A percentile compares a stretch with the other conserved stretches of the same genome.
Conservation (phyloP, 805 yeast species). For the Candida ortonii region DNA sequence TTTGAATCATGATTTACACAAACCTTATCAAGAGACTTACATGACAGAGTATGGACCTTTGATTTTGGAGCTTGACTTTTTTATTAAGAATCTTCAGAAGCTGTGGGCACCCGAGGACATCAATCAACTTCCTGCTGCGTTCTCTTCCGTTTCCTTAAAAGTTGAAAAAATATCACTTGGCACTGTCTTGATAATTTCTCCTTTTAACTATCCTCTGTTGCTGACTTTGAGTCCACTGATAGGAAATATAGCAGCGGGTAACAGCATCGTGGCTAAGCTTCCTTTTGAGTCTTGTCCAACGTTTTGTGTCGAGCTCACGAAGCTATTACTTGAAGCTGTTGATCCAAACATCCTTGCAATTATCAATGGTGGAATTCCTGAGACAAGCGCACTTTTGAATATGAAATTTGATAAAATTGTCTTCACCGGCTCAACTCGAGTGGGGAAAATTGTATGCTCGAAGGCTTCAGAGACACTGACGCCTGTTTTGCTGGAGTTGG, state of each 20-base stretch:
- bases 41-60: conserved; percentile 53
- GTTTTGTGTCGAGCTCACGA: conserved; percentile 54
- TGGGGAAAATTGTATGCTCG: conserved; percentile 72
- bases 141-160: conserved; percentile 20
- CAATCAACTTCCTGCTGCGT: conserved; percentile 35
- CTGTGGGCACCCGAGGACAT: conserved; percentile 58
- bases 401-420: conserved; percentile 77
- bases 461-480: conserved; percentile 85
- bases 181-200: conserved; percentile 66
- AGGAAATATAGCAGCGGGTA: conserved; percentile 85
- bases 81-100: conserved; percentile 55
- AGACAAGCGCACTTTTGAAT: conserved; percentile 53
- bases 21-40: conserved; percentile 60
- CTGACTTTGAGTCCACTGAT: conserved; percentile 63
- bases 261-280: conserved; percentile 65
- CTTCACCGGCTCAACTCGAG: conserved; percentile 76
- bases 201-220: conserved; percentile 77
- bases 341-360: conserved; percentile 56
- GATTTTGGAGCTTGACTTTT: conserved; percentile 53
- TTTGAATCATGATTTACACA: conserved; percentile 62
- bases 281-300: conserved; percentile 72
- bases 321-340: conserved; percentile 49
- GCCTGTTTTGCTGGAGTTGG: conserved; percentile 79
- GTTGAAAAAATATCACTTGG: conserved; percentile 55
- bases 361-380: conserved; percentile 70